A percentile compares a stretch with the other conserved stretches of the same genome.
Conservation (phyloP, 768 basidiomycete genomes). For the Polyporus arcularius region DNA sequence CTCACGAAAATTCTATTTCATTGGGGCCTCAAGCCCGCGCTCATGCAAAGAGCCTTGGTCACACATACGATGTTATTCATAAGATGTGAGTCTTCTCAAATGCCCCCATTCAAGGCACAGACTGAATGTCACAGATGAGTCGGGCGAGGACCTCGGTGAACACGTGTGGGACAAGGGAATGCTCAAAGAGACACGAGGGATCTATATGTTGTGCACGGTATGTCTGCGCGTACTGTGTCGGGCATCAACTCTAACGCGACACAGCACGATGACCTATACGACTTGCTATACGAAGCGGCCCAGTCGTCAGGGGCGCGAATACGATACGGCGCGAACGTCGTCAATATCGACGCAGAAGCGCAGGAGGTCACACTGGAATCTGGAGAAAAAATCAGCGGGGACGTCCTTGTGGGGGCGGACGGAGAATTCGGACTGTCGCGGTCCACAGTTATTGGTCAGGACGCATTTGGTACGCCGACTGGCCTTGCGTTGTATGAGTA, state of each 20-base stretch:
- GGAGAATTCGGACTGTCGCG: conserved; percentile 31
- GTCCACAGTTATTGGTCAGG: conserved; percentile 14
- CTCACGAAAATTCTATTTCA: conserved; percentile 37
- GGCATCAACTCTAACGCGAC: neutral
- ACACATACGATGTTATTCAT: conserved; percentile 26
- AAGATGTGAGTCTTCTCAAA: conserved; percentile 21
- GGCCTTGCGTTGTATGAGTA: conserved; percentile 32
- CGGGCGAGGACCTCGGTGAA: conserved; percentile 30
- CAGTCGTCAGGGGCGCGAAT: conserved; percentile 27
- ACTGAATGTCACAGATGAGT: conserved; percentile 21
- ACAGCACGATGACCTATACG: conserved; percentile 36
- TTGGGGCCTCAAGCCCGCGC: conserved; percentile 34
- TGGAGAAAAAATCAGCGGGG: conserved; percentile 33
- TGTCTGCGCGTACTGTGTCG: conserved; percentile 1
- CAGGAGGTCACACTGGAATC: conserved; percentile 29
- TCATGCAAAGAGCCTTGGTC: conserved; percentile 25
- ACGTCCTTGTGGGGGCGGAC: conserved; percentile 41
- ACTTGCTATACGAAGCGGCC: conserved; percentile 34
- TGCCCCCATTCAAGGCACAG: too few relatives aligned
- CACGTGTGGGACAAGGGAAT: conserved; percentile 33
- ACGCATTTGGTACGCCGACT: conserved; percentile 13
- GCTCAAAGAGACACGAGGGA: conserved; percentile 31
- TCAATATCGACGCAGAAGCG: conserved; percentile 22
- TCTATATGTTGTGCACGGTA: conserved; percentile 34
- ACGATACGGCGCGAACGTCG: conserved; percentile 30